Percentiles rank a stretch among this genome's conserved stretches.
phyloP scores from a whole-genome alignment of 1,284 basidiomycete genomes.

The Mycena sp. region DNA sequence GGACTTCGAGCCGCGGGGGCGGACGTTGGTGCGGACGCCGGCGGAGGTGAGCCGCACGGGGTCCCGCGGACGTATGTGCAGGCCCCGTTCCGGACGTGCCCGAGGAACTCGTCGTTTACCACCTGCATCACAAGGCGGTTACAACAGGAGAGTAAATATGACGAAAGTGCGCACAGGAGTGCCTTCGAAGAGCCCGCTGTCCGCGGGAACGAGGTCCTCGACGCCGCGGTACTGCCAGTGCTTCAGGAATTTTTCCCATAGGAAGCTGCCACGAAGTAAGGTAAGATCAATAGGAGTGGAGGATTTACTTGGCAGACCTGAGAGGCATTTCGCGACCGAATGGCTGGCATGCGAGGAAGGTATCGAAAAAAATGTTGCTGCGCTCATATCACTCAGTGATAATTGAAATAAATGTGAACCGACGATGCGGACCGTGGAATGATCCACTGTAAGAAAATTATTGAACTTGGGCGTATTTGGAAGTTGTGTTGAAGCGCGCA shows the following conservation, averaged over 20 bases:
- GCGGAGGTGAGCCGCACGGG: slow-evolving; percentile 53
- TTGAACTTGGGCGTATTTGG: too few relatives aligned
- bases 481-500: background rate
- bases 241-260: slow-evolving; percentile 62
- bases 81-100: slow-evolving; percentile 57
- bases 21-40: slow-evolving; percentile 47
- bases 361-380: slow-evolving; percentile 61
- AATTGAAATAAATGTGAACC: background rate
- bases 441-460: slow-evolving; percentile 56
- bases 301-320: slow-evolving; percentile 40
- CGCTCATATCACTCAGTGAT: background rate
- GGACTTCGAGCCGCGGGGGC: slow-evolving; percentile 11
- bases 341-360: slow-evolving; percentile 62
- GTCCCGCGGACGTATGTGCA: slow-evolving; percentile 67
- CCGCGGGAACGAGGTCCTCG: slow-evolving; percentile 53
- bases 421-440: slow-evolving; percentile 51
- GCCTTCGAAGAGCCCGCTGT: slow-evolving; percentile 56
- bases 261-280: slow-evolving; percentile 49
- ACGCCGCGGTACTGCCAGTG: slow-evolving; percentile 64
- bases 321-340: slow-evolving; percentile 66
- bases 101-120: slow-evolving; percentile 67
- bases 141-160: background rate
- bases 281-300: background rate
- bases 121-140: slow-evolving; percentile 39
- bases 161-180: slow-evolving; percentile 49